Evolutionary conservation across 805 yeast genomes (phyloP).

Genomic region (Huiozyma sinensis): DNA sequence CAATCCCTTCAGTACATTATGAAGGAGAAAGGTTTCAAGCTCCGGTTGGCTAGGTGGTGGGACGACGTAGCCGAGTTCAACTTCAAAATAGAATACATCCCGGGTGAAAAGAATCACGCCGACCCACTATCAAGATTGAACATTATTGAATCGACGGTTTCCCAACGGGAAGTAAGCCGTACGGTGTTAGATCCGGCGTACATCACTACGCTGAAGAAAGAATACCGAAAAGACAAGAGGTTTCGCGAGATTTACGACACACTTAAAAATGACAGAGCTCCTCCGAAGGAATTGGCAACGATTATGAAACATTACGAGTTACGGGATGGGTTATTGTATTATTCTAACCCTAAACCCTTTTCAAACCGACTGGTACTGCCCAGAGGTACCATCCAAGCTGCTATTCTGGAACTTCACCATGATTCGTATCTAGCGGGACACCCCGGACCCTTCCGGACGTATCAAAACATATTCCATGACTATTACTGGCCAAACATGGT

Average conservation of each 20-base stretch:
- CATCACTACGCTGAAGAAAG: not conserved
- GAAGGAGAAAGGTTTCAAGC: not conserved
- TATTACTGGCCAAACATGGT: slow-evolving; percentile 1
- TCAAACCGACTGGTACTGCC: not conserved
- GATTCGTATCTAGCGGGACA: slow-evolving; percentile 1
- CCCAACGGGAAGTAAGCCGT: not conserved
- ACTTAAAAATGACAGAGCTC: not conserved
- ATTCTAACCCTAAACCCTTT: not conserved
- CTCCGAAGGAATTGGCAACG: not conserved
- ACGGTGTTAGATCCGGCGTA: not conserved
- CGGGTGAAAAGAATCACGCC: not conserved
- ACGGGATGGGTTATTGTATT: not conserved
- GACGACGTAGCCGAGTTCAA: not conserved
- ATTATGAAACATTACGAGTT: not conserved
- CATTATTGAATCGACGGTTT: not conserved
- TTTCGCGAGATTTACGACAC: not conserved
- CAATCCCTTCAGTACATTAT: not conserved
- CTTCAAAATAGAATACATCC: not conserved
- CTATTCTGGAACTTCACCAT: not conserved
- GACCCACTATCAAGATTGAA: not conserved
- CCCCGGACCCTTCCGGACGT: slow-evolving; percentile 1
- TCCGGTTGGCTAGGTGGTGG: not conserved
- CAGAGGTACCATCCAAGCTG: not conserved
- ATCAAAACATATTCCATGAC: not conserved
- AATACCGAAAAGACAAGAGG: not conserved